Evolutionary conservation across 805 yeast species (phyloP).

Genomic region (Saturnispora halmiae): DNA sequence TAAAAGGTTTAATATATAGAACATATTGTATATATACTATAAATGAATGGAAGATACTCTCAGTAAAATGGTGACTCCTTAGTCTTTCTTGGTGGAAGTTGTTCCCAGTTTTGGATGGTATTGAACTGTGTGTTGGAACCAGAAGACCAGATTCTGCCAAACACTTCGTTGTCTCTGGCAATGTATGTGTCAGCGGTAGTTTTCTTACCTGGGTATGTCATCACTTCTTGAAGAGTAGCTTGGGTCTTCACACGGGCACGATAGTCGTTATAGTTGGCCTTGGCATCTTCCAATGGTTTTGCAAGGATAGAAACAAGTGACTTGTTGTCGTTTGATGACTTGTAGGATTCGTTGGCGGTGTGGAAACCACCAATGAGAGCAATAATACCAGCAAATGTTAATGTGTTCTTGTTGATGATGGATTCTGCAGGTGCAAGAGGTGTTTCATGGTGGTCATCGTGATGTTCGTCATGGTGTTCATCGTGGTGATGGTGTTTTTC

Average conservation of each 20-base stretch:
- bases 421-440: slow-evolving; percentile 24
- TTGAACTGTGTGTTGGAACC: slow-evolving; percentile 23
- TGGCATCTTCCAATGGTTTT: slow-evolving; percentile 17
- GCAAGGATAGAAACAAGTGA: slow-evolving; percentile 18
- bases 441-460: slow-evolving; percentile 16
- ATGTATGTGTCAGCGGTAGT: slow-evolving; percentile 15
- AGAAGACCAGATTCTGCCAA: slow-evolving; percentile 25
- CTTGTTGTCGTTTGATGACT: slow-evolving; percentile 33
- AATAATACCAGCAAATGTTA: slow-evolving; percentile 16
- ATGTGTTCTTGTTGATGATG: slow-evolving; percentile 22
- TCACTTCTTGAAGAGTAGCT: slow-evolving; percentile 17
- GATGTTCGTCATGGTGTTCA: slow-evolving; percentile 15
- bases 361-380: slow-evolving; percentile 34
- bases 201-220: slow-evolving; percentile 16
- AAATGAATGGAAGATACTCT: neutral
- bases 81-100: slow-evolving; percentile 27
- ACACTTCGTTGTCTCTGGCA: slow-evolving; percentile 24
- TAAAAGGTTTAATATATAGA: slow-evolving; percentile 1
- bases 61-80: slow-evolving; percentile 21
- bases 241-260: slow-evolving; percentile 19
- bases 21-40: neutral
- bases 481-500: slow-evolving; percentile 9
- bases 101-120: slow-evolving; percentile 22
- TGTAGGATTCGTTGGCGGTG: slow-evolving; percentile 41
- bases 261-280: slow-evolving; percentile 19